Percentiles rank a stretch among this genome's conserved stretches.
Conservation (phyloP, 148 eudicot genomes). For the Chenopodium suecicum region DNA sequence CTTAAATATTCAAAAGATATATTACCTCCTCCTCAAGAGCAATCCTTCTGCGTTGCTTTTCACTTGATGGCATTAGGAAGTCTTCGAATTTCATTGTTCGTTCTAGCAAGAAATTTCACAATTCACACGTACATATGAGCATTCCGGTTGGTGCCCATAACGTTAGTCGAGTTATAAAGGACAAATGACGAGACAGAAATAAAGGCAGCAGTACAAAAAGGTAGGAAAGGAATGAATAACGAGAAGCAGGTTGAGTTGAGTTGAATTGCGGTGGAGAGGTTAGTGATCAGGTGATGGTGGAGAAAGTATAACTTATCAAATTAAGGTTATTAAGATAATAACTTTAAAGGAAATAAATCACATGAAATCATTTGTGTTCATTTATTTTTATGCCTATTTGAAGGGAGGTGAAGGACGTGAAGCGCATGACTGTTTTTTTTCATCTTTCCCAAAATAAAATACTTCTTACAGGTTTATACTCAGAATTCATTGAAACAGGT, state of each 20-base stretch:
- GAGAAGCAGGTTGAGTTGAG: constrained; percentile 1
- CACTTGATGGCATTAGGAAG: constrained; percentile 58
- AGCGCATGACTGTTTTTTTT: constrained; percentile 18
- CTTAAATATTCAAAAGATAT: neutral
- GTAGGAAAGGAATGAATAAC: constrained; percentile 31
- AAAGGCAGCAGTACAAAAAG: constrained; percentile 8
- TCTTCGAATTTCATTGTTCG: constrained; percentile 81
- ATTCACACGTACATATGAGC: neutral
- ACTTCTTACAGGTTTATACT: neutral
- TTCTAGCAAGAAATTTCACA: neutral
- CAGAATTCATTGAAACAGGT: constrained; percentile 1
- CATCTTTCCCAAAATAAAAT: neutral
- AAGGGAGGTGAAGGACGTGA: constrained; percentile 54
- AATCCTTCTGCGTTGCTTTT: constrained; percentile 43
- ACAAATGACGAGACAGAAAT: neutral
- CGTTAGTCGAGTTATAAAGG: constrained; percentile 14
- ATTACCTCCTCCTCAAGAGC: constrained; percentile 74
- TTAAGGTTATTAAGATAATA: constrained; percentile 10
- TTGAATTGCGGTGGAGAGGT: constrained; percentile 25
- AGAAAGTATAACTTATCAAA: constrained; percentile 23
- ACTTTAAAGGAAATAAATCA: constrained; percentile 20
- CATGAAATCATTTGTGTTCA: constrained; percentile 34
- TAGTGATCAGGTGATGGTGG: constrained; percentile 21
- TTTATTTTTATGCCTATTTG: constrained; percentile 13
- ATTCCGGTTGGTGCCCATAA: neutral